These are phyloP conservation scores for Colletotrichum phormii DNA, from an alignment of 2,329 filamentous ascomycete species.

Conservation along the genomic window DNA sequence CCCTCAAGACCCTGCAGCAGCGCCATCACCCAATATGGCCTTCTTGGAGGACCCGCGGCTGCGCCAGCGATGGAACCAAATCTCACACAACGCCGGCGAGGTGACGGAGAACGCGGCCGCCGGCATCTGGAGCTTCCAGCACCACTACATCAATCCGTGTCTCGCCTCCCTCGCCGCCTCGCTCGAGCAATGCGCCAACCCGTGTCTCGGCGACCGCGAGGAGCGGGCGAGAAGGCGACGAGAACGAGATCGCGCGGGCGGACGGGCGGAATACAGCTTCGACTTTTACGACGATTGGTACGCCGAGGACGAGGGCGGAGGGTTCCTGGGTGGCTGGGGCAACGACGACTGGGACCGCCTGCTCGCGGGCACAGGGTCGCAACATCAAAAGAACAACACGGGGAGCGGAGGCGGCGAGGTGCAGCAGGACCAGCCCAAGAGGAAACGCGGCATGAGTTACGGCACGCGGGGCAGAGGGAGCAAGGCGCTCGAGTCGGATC, in stretches of 20 bases:
- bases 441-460: conserved; percentile 90
- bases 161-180: conserved; percentile 74
- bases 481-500: conserved; percentile 72
- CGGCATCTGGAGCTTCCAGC: conserved; percentile 88
- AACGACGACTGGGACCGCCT: conserved; percentile 88
- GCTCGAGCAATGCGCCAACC: conserved; percentile 77
- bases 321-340: conserved; percentile 76
- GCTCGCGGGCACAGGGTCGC: conserved; percentile 74
- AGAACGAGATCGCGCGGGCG: conserved; percentile 69
- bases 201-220: conserved; percentile 78
- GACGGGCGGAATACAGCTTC: conserved; percentile 84
- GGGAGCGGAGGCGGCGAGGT: conserved; percentile 48
- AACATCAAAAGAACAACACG: conserved; percentile 48
- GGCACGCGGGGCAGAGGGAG: conserved; percentile 68
- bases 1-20: conserved; percentile 8
- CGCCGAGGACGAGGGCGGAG: conserved; percentile 64
- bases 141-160: conserved; percentile 87
- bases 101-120: conserved; percentile 94
- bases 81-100: conserved; percentile 89
- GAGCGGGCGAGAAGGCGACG: conserved; percentile 77
- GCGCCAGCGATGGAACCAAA: conserved; percentile 92
- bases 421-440: conserved; percentile 72
- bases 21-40: conserved; percentile 56
- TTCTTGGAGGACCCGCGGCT: conserved; percentile 86
- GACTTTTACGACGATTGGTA: conserved; percentile 99